These are phyloP conservation scores for Metschnikowia corniflorae DNA, from an alignment of 805 yeast genomes.

Conservation along the genomic window DNA sequence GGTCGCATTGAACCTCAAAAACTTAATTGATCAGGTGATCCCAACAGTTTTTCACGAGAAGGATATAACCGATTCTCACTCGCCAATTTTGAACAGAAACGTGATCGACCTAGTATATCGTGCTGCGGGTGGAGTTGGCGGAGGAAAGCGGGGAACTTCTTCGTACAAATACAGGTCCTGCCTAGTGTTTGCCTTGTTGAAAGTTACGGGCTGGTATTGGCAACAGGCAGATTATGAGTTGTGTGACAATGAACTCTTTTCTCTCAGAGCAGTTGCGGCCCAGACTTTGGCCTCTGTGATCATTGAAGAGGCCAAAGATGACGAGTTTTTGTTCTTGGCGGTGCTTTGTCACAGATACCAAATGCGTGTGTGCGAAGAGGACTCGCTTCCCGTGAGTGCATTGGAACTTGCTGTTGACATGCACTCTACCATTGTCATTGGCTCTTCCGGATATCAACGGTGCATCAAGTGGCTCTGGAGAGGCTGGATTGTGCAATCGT, in stretches of 20 bases:
- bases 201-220: slow-evolving; percentile 78
- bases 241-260: slow-evolving; percentile 62
- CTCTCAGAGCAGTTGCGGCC: slow-evolving; percentile 63
- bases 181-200: slow-evolving; percentile 65
- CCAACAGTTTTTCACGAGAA: slow-evolving; percentile 58
- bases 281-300: slow-evolving; percentile 67
- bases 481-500: slow-evolving; percentile 85
- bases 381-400: slow-evolving; percentile 65
- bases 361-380: slow-evolving; percentile 59
- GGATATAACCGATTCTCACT: slow-evolving; percentile 51
- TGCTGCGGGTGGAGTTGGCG: slow-evolving; percentile 80
- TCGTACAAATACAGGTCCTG: slow-evolving; percentile 63
- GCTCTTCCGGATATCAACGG: slow-evolving; percentile 78
- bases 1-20: slow-evolving; percentile 69
- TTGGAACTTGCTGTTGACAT: slow-evolving; percentile 82
- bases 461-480: slow-evolving; percentile 90
- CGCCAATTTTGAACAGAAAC: slow-evolving; percentile 54
- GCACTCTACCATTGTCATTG: slow-evolving; percentile 74
- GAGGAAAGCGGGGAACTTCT: slow-evolving; percentile 51
- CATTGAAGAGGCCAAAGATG: slow-evolving; percentile 60
- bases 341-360: slow-evolving; percentile 75
- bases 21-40: slow-evolving; percentile 64
- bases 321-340: slow-evolving; percentile 62
- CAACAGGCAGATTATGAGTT: slow-evolving; percentile 56
- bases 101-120: slow-evolving; percentile 58